These are phyloP conservation scores for Parastagonospora avenae DNA, from an alignment of 2,329 filamentous ascomycete genomes.

Conservation along the genomic window DNA sequence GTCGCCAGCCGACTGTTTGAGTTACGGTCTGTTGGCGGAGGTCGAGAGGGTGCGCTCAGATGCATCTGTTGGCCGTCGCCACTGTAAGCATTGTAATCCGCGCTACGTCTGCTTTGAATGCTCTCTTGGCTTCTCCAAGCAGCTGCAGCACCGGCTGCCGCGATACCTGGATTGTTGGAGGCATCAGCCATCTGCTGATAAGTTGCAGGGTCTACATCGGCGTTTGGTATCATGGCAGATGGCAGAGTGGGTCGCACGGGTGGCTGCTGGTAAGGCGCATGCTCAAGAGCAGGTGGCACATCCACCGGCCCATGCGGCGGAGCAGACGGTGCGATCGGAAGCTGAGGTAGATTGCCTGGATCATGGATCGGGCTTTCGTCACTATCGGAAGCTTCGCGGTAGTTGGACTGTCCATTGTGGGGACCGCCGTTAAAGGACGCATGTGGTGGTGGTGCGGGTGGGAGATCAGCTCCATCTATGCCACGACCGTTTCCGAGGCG, in stretches of 20 bases:
- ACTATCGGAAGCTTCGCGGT: slow-evolving; percentile 37
- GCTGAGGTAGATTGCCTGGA: slow-evolving; percentile 34
- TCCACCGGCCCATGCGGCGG: slow-evolving; percentile 75
- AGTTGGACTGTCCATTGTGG: slow-evolving; percentile 23
- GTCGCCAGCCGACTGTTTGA: slow-evolving; percentile 49
- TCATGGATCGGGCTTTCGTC: slow-evolving; percentile 37
- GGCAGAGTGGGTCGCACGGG: slow-evolving; percentile 73
- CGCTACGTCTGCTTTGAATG: slow-evolving; percentile 37
- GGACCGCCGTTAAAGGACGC: slow-evolving; percentile 22
- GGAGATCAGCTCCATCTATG: slow-evolving; percentile 37
- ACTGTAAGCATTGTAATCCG: slow-evolving; percentile 31
- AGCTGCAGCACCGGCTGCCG: slow-evolving; percentile 47
- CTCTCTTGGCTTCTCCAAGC: slow-evolving; percentile 47
- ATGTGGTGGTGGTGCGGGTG: slow-evolving; percentile 51
- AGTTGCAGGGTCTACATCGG: slow-evolving; percentile 81
- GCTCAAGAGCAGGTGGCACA: slow-evolving; percentile 77
- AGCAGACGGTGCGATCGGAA: slow-evolving; percentile 43
- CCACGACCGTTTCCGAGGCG: slow-evolving; percentile 46
- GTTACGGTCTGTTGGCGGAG: slow-evolving; percentile 61
- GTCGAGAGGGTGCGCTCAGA: slow-evolving; percentile 54
- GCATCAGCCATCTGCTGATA: slow-evolving; percentile 79
- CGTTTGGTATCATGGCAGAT: slow-evolving; percentile 77
- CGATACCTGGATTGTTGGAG: slow-evolving; percentile 56
- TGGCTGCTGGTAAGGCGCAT: slow-evolving; percentile 73
- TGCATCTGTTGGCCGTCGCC: slow-evolving; percentile 28